Percentiles rank a stretch among this genome's conserved stretches.
phyloP scores from a whole-genome alignment of 345 rosid genomes.

The Euphorbia lathyris region DNA sequence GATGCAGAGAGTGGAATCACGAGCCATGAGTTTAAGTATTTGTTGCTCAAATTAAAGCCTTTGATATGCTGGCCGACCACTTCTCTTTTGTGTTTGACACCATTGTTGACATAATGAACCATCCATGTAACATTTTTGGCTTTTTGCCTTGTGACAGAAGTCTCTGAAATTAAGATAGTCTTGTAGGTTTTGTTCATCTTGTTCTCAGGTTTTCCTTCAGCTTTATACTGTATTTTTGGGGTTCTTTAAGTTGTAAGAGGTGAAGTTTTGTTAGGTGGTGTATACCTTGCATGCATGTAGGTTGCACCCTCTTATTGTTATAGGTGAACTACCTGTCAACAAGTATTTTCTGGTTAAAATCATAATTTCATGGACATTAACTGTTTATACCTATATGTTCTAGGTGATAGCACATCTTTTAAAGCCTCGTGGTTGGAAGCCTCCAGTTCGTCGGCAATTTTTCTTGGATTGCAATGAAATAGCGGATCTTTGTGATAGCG shows the following conservation, averaged over 20 bases:
- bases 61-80: background rate
- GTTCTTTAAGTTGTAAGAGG: slow-evolving; percentile 14
- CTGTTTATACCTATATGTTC: background rate
- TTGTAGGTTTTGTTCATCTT: slow-evolving; percentile 5
- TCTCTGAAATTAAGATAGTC: background rate
- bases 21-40: background rate
- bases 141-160: background rate
- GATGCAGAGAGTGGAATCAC: background rate
- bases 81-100: background rate
- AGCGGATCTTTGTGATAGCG: slow-evolving; percentile 89
- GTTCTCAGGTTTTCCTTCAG: slow-evolving; percentile 3
- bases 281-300: slow-evolving; percentile 6
- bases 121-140: background rate
- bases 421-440: slow-evolving; percentile 98
- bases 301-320: slow-evolving; percentile 5
- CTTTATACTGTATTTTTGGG: slow-evolving; percentile 3
- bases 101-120: background rate
- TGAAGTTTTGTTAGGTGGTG: slow-evolving; percentile 18
- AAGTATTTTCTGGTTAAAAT: slow-evolving; percentile 2
- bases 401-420: slow-evolving; percentile 86
- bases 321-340: slow-evolving; percentile 8
- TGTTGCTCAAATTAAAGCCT: background rate
- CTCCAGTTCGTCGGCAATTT: slow-evolving; percentile 91
- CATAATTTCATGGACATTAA: background rate
- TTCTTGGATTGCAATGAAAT: slow-evolving; percentile 96